Percentiles rank a stretch among this genome's conserved stretches.
Conservation (phyloP, 768 basidiomycete species). For the Lanmaoa pseudosensibilis region DNA sequence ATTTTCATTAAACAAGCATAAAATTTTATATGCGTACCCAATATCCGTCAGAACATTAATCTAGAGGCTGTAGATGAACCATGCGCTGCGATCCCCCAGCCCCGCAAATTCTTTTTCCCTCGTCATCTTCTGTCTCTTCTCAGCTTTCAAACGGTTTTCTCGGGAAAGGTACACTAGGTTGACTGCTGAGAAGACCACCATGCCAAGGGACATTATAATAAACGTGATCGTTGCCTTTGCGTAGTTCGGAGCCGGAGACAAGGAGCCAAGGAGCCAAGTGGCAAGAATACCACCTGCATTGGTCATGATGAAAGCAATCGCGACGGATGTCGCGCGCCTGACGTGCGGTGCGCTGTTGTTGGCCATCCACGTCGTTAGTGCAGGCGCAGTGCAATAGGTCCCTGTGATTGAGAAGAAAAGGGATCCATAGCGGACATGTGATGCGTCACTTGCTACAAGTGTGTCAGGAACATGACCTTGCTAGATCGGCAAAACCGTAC, state of each 20-base stretch:
- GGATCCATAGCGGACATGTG: conserved; percentile 49
- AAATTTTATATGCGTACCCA: not conserved
- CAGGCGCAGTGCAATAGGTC: conserved; percentile 52
- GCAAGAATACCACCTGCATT: conserved; percentile 61
- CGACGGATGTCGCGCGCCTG: conserved; percentile 58
- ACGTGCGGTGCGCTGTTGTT: conserved; percentile 61
- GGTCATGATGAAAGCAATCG: conserved; percentile 56
- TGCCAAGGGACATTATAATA: conserved; percentile 39
- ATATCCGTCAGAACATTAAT: not conserved
- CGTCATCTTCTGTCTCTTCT: conserved; percentile 31
- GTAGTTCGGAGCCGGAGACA: conserved; percentile 52
- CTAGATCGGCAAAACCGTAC: conserved; percentile 30
- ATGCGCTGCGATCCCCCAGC: conserved; percentile 51
- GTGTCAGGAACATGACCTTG: not conserved
- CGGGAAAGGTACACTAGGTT: conserved; percentile 43
- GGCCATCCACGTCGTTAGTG: conserved; percentile 57
- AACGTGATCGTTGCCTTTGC: conserved; percentile 43
- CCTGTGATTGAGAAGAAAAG: conserved; percentile 58
- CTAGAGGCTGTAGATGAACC: conserved; percentile 53
- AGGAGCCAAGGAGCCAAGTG: conserved; percentile 56
- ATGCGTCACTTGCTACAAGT: conserved; percentile 28
- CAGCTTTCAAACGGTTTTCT: conserved; percentile 48
- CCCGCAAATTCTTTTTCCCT: conserved; percentile 39
- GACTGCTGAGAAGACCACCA: conserved; percentile 36
- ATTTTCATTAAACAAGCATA: not conserved